Conservation (phyloP, 2,329 filamentous ascomycete species). For the Lachnellula suecica region DNA sequence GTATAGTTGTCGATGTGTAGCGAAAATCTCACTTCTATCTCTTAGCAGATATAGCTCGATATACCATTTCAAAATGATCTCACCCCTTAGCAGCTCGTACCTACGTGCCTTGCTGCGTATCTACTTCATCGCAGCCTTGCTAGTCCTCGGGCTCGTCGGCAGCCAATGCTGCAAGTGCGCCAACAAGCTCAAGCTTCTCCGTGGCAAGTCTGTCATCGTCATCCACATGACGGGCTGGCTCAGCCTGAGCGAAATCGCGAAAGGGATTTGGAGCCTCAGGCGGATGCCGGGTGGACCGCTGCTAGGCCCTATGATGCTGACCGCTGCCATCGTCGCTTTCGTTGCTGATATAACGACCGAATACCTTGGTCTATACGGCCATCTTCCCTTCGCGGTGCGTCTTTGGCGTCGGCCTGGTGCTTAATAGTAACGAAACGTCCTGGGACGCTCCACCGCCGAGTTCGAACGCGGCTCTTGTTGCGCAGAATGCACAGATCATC, state of each 20-base stretch:
- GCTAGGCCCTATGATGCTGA: conserved; percentile 7
- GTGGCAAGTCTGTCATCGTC: conserved; percentile 1
- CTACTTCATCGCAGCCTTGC: not conserved
- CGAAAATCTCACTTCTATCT: too few species aligned
- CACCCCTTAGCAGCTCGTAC: not conserved
- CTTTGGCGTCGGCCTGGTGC: not conserved
- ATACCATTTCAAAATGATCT: not conserved
- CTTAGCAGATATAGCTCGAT: too few species aligned
- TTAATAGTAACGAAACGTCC: not conserved
- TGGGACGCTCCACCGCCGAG: not conserved
- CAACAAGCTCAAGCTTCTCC: conserved; percentile 2
- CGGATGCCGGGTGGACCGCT: conserved; percentile 5
- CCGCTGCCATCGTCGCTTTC: conserved; percentile 4
- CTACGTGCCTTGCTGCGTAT: not conserved
- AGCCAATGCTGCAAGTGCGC: conserved; percentile 3
- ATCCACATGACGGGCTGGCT: conserved; percentile 8
- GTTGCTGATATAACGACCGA: conserved; percentile 5
- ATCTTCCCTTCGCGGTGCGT: not conserved
- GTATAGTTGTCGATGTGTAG: too few species aligned
- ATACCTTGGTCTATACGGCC: not conserved
- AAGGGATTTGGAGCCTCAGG: not conserved
- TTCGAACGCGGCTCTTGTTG: not conserved
- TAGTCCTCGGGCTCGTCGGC: conserved; percentile 6
- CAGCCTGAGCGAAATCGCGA: not conserved
- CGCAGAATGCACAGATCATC: not conserved